Conservation (phyloP, 1,139 yeast genomes). For the Pneumocystis carinii region DNA sequence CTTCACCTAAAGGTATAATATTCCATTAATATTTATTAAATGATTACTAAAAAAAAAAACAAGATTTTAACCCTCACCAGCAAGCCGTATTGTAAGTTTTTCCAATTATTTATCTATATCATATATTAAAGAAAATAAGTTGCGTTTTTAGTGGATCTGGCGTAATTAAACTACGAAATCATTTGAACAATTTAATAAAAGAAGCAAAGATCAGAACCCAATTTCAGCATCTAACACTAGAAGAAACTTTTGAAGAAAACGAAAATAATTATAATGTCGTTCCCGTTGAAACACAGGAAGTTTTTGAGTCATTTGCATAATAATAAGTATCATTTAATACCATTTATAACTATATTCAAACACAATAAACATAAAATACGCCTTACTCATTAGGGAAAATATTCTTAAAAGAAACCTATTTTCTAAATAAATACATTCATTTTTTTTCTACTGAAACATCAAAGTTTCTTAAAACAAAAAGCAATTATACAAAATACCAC, state of each 20-base stretch:
- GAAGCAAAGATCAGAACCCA: not conserved
- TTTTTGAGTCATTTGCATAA: not conserved
- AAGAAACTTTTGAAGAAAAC: not conserved
- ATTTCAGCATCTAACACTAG: not conserved
- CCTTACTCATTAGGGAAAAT: not conserved
- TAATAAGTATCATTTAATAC: not conserved
- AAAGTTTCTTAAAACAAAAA: not conserved
- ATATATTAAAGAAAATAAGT: constrained; percentile 5
- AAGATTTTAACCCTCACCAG: constrained; percentile 81
- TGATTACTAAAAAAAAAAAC: constrained; percentile 15
- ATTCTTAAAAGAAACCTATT: not conserved
- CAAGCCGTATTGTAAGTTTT: constrained; percentile 42
- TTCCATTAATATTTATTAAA: not conserved
- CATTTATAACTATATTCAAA: not conserved
- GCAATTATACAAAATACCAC: not conserved
- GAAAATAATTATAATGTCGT: not conserved
- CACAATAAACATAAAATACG: not conserved
- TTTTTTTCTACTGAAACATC: not conserved
- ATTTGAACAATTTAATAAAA: constrained; percentile 30
- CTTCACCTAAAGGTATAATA: constrained; percentile 43
- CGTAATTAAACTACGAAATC: constrained; percentile 54
- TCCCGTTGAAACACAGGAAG: not conserved
- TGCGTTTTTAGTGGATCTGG: constrained; percentile 93
- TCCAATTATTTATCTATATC: not conserved
- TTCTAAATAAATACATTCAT: not conserved